Evolutionary conservation across 1,284 basidiomycete species (phyloP).

Genomic region (Boletus smithii): DNA sequence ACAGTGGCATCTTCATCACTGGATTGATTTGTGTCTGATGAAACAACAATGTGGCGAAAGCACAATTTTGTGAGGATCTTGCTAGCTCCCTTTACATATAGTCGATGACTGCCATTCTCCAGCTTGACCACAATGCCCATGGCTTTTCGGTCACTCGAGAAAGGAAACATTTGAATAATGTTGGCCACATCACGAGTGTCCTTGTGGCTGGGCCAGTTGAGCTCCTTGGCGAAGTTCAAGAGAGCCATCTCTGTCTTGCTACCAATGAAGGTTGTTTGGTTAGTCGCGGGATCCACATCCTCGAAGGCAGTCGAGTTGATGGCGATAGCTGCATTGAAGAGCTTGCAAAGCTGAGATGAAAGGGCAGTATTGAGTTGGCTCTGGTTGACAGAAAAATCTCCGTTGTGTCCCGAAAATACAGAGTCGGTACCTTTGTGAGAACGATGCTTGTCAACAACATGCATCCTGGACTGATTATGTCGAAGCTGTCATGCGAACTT

Average conservation of each 20-base stretch:
- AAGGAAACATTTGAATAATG: slow-evolving; percentile 89
- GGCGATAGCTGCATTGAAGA: slow-evolving; percentile 86
- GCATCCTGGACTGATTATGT: slow-evolving; percentile 73
- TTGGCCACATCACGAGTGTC: slow-evolving; percentile 63
- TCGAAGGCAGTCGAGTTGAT: slow-evolving; percentile 97
- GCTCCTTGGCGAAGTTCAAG: slow-evolving; percentile 84
- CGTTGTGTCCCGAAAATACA: slow-evolving; percentile 40
- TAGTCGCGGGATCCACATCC: slow-evolving; percentile 66
- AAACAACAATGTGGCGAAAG: slow-evolving; percentile 68
- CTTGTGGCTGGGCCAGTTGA: slow-evolving; percentile 79
- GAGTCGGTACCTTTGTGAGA: slow-evolving; percentile 36
- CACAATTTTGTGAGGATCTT: slow-evolving; percentile 87
- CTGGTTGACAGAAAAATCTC: slow-evolving; percentile 87
- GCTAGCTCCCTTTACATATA: slow-evolving; percentile 91
- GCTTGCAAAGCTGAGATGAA: slow-evolving; percentile 55
- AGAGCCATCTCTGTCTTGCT: slow-evolving; percentile 97
- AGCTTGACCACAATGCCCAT: slow-evolving; percentile 89
- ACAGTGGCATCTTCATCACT: slow-evolving; percentile 40
- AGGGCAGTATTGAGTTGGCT: slow-evolving; percentile 64
- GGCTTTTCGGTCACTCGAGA: slow-evolving; percentile 92
- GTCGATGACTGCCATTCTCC: slow-evolving; percentile 55
- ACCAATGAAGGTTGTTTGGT: slow-evolving; percentile 76
- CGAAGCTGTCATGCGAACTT: slow-evolving; percentile 86
- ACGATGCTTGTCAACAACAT: slow-evolving; percentile 58
- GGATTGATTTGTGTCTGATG: slow-evolving; percentile 34